Base-by-base conservation (phyloP, 164 flowering plant species). In the Annona squamosa region DNA sequence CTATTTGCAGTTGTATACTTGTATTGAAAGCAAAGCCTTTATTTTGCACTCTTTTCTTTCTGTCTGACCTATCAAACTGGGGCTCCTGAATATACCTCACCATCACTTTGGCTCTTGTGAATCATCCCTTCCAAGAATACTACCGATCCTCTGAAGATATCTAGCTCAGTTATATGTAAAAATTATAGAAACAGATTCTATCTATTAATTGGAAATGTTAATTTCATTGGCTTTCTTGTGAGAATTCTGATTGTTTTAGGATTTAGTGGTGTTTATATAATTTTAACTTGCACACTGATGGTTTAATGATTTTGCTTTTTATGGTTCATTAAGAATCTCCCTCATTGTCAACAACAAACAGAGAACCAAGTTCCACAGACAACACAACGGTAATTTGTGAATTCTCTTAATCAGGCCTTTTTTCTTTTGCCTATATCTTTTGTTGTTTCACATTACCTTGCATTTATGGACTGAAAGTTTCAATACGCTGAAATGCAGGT, bases 381-480 rank as follows among this genome's bases (percentile, higher is more conserved):
- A 48, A 78, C 48, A 37, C 73, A 41, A 64, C 26, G 84, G 82
- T 81, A 79, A 68, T 71, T 7, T 73, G n/a, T n/a, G 9, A 41
- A 7, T 73, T 4, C 9, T n/a, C 18, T 48, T 74, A 70, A 65
- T 63, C 62, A 48, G 48, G 26, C 42, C 6, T 26, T n/a, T 69
- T 72, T 18, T 13, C 48, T 13, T 44, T 42, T 48, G 26, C 46
- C 45, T 12, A 66, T 4, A 13, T 3, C 12, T 12, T 57, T 71
- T 48, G 65, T 26, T 16, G 46, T 56, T 16, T 63, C 13, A 44
- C 48, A 52, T 68, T 48, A 19, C 9, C 73, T 17, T 65, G 4
- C 5, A 66, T 65, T 17, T 66, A 2, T 19, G 52, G 61, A 63
- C 69, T 45, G 5, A 68, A 76, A 48, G 16, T 48, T 48, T 70